A percentile compares a stretch with the other conserved stretches of the same genome.
phyloP scores from a whole-genome alignment of 305 asterid genomes.

The Lippia alba region DNA sequence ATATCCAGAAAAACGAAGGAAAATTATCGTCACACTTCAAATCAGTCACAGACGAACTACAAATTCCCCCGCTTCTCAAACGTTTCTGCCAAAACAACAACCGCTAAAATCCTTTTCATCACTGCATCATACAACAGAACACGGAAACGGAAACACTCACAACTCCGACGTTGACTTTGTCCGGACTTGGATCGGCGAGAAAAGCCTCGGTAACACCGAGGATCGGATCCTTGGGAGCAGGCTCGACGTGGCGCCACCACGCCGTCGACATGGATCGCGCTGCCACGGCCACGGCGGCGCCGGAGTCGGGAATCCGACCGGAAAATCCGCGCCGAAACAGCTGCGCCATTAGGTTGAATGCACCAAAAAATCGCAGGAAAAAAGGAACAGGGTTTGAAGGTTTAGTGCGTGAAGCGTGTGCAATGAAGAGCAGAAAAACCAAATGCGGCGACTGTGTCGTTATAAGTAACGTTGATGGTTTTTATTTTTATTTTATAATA shows the following conservation, averaged over 20 bases:
- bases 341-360: conserved; percentile 42
- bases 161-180: conserved; percentile 96
- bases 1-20: neutral
- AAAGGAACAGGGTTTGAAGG: neutral
- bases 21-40: neutral
- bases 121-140: neutral
- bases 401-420: neutral
- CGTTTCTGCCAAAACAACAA: neutral
- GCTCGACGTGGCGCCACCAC: conserved; percentile 91
- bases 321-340: conserved; percentile 55
- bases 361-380: neutral
- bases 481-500: too few species aligned
- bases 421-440: neutral
- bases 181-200: conserved; percentile 82
- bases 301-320: conserved; percentile 41
- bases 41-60: neutral
- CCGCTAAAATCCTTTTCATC: neutral
- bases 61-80: neutral
- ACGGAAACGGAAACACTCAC: conserved; percentile 49
- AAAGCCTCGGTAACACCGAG: conserved; percentile 98
- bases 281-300: conserved; percentile 38
- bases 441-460: neutral
- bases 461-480: too few species aligned
- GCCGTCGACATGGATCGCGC: conserved; percentile 75
- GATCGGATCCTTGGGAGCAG: conserved; percentile 98